Percentiles rank a stretch among this genome's conserved stretches.
These are phyloP conservation scores for Yamadazyma kanchanaburiensis DNA, from an alignment of 1,139 yeast genomes.

Conservation along the genomic window DNA sequence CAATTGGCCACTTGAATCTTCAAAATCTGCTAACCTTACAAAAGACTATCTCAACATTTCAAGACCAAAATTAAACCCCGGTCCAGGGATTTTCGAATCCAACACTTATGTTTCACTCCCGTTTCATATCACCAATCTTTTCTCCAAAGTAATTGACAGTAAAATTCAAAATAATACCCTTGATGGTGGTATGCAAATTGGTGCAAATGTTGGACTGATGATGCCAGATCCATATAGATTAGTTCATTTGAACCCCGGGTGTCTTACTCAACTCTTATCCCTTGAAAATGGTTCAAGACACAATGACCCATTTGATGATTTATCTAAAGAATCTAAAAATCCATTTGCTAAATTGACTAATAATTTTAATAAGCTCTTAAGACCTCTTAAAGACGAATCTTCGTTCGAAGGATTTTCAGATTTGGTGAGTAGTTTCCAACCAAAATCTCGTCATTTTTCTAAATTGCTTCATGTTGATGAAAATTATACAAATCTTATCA, in stretches of 20 bases:
- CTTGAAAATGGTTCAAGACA: constrained; percentile 11
- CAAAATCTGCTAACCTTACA: constrained; percentile 18
- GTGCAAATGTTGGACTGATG: constrained; percentile 53
- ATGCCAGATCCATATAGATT: constrained; percentile 49
- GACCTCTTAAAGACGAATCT: constrained; percentile 7
- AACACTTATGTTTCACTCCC: constrained; percentile 44
- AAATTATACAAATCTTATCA: constrained; percentile 20
- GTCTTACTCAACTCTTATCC: constrained; percentile 31
- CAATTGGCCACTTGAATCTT: constrained; percentile 34
- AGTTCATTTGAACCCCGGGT: constrained; percentile 56
- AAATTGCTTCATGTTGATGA: constrained; percentile 23
- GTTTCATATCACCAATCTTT: constrained; percentile 33
- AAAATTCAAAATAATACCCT: constrained; percentile 26
- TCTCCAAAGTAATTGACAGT: constrained; percentile 22
- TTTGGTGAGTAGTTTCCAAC: constrained; percentile 3
- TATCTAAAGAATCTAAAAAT: constrained; percentile 15
- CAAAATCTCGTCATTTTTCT: constrained; percentile 1
- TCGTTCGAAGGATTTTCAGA: constrained; percentile 6
- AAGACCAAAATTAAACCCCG: constrained; percentile 30
- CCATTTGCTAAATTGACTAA: constrained; percentile 34
- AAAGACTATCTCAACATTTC: constrained; percentile 34
- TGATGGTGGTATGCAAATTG: constrained; percentile 52
- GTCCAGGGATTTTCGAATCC: constrained; percentile 27
- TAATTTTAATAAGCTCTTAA: constrained; percentile 31
- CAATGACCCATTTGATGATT: constrained; percentile 6